Conservation (phyloP, 2,329 filamentous ascomycete genomes). For the Exophiala calicioides region DNA sequence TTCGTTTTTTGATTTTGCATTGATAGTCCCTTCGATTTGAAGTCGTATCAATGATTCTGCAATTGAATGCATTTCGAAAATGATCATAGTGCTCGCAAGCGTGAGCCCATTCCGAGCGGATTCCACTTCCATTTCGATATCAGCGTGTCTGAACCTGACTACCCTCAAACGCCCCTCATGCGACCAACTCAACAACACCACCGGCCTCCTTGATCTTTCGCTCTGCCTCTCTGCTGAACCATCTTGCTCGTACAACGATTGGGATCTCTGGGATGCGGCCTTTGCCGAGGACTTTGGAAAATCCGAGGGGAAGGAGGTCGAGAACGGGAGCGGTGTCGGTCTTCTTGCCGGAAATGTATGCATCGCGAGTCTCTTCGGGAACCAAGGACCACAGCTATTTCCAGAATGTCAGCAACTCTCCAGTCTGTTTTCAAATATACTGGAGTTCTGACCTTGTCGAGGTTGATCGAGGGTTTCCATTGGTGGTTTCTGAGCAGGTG, state of each 20-base stretch:
- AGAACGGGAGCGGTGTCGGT: slow-evolving; percentile 94
- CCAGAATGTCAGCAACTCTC: slow-evolving; percentile 10
- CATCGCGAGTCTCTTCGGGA: slow-evolving; percentile 86
- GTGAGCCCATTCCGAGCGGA: no score
- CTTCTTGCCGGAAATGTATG: slow-evolving; percentile 79
- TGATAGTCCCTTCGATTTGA: no score
- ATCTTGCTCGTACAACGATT: slow-evolving; percentile 90
- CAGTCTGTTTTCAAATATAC: background rate
- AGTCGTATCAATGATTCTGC: no score
- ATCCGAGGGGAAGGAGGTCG: slow-evolving; percentile 95
- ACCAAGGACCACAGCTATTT: slow-evolving; percentile 89
- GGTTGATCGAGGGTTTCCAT: slow-evolving; percentile 98
- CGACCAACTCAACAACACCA: slow-evolving; percentile 92
- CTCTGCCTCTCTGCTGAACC: slow-evolving; percentile 95
- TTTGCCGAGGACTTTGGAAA: slow-evolving; percentile 99
- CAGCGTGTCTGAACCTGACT: no score
- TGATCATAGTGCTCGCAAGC: no score
- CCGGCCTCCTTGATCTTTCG: slow-evolving; percentile 98
- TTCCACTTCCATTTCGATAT: no score
- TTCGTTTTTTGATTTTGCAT: no score
- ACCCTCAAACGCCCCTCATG: slow-evolving; percentile 63
- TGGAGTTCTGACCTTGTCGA: slow-evolving; percentile 79
- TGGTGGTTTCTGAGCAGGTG: slow-evolving; percentile 93
- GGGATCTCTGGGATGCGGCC: slow-evolving; percentile 91
- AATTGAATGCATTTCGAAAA: no score